A percentile compares a stretch with the other conserved stretches of the same genome.
Conservation (phyloP, 148 eudicot species). For the Rhododendron griersonianum region DNA sequence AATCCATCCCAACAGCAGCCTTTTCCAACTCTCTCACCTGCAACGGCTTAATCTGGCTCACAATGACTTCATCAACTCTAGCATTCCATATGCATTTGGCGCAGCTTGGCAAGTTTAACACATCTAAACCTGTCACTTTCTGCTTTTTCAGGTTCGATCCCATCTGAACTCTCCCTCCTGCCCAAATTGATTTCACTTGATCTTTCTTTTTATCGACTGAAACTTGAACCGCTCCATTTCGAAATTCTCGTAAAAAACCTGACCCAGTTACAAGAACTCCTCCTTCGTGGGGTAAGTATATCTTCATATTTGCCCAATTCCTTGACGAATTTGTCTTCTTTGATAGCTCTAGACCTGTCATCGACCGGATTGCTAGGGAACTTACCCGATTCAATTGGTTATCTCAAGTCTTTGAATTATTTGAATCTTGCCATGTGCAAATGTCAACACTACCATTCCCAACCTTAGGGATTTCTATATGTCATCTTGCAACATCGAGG, state of each 20-base stretch:
- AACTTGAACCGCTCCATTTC: not conserved
- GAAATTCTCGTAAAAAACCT: not conserved
- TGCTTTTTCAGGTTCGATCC: not conserved
- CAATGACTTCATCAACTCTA: not conserved
- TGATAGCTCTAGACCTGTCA: not conserved
- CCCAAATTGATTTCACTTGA: constrained; percentile 2
- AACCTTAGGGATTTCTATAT: not conserved
- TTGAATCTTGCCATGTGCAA: too few species aligned
- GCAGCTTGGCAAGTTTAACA: not conserved
- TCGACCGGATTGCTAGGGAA: not conserved
- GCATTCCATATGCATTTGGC: not conserved
- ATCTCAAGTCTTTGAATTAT: not conserved
- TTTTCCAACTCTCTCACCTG: not conserved
- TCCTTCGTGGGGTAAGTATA: not conserved
- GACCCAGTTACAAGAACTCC: constrained; percentile 3
- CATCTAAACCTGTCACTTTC: not conserved
- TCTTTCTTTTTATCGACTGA: not conserved
- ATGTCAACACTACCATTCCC: not conserved
- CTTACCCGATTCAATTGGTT: constrained; percentile 2
- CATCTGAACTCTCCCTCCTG: not conserved
- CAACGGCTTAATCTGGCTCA: not conserved
- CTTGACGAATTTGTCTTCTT: constrained; percentile 9
- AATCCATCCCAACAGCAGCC: not conserved
- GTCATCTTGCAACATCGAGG: constrained; percentile 21
- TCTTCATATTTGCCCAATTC: not conserved